Base-by-base conservation (phyloP, 1,139 yeast species). In the Geotrichum siamense region DNA sequence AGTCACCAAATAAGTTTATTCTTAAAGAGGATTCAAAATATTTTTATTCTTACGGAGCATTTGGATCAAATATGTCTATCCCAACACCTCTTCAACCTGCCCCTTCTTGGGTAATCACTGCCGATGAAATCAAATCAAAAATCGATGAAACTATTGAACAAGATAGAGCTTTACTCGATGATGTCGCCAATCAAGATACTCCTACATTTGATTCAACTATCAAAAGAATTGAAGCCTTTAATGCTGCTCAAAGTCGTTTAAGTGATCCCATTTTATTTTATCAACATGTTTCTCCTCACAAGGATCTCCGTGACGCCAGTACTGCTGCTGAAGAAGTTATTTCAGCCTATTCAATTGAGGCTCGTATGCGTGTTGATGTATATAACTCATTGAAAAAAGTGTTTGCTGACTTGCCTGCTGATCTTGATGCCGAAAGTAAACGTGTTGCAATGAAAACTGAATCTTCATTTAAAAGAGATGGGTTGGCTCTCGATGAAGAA, bases 241-340 rank as follows among this genome's bases (percentile, higher is more conserved):
- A 38, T 36, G 52, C 53, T 16, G 37, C 16, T 3, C 39, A 41
- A 10, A 39, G 39, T 16, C 26, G 35, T 20, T 9, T 26, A 2
- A 45, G 63, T 41, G 79, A 80, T 12, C 79, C 74, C 52, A 58
- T 81, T 53, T 67, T 78, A 4, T 83, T 84, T 58, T 78, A 76
- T 56, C 84, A 78, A 60, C 77, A 79, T 53, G 89, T 84, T 15
- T 79, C 89, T 2, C 56, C 77, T 10, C 70, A 74, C 51, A 75
- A 79, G 55, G 75, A 64, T 10, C 58, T 82, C 28, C 74, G 94
- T 55, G 85, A 82, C 51, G 86, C 87, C 2, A 77, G 89, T 1
- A 72, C 72, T 35, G 68, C 74, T 51, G 81, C 84, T 1, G 81
- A 78, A 50, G 75, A 78, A 57, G 56, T 69, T 45, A 60, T 81